Conservation (phyloP, 257 asterid genomes). For the Capsicum baccatum region DNA sequence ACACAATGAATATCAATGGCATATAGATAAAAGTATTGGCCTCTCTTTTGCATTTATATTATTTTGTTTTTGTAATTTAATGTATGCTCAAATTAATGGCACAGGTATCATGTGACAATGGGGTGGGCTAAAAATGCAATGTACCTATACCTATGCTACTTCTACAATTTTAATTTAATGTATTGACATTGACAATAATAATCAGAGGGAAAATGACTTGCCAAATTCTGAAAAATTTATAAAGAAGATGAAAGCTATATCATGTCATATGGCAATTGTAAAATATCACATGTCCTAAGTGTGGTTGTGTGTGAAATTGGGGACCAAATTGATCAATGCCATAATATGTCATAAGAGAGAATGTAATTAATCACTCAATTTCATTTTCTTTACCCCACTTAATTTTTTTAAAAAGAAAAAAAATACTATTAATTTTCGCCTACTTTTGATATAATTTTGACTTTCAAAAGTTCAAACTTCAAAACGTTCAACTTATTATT, state of each 20-base stretch:
- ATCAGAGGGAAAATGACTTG: constrained; percentile 37
- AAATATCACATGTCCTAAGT: constrained; percentile 48
- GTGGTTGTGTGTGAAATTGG: constrained; percentile 39
- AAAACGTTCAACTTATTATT: not conserved
- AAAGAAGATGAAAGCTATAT: constrained; percentile 25
- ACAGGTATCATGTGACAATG: constrained; percentile 37
- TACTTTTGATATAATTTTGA: not conserved
- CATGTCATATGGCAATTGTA: constrained; percentile 35
- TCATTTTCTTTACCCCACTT: constrained; percentile 1
- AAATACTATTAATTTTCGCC: not conserved
- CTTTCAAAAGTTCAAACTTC: not conserved
- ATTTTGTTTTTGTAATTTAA: constrained; percentile 18
- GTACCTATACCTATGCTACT: constrained; percentile 30
- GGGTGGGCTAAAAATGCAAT: constrained; percentile 35
- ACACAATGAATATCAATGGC: not conserved
- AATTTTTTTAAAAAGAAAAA: not conserved
- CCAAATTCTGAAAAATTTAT: constrained; percentile 37
- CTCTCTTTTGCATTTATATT: constrained; percentile 7
- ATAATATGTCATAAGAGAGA: not conserved
- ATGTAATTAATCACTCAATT: not conserved
- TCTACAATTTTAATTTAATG: constrained; percentile 20
- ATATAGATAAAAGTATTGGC: not conserved
- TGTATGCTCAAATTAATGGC: constrained; percentile 10
- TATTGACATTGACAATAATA: constrained; percentile 28
- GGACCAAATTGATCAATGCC: constrained; percentile 38